Conservation (phyloP, 176 grass and related monocot species). For the Lolium rigidum region DNA sequence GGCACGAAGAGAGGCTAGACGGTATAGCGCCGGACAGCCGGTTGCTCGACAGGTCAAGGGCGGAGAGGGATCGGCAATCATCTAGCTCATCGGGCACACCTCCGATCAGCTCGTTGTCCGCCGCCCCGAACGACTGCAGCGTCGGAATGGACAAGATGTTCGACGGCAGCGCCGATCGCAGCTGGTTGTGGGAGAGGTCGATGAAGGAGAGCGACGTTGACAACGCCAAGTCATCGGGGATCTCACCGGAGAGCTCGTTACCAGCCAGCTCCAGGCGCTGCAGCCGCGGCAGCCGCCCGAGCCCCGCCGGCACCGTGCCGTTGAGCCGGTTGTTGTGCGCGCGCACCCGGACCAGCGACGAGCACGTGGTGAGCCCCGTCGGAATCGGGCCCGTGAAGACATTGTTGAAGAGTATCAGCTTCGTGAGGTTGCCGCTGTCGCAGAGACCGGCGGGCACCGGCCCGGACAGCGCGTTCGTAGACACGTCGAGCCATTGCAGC, state of each 20-base stretch:
- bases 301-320: conserved; percentile 69
- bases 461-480: conserved; percentile 82
- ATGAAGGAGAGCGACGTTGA: conserved; percentile 93
- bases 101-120: conserved; percentile 83
- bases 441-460: conserved; percentile 73
- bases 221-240: conserved; percentile 71
- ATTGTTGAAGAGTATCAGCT: conserved; percentile 97
- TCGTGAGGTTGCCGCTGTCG: conserved; percentile 76
- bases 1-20: conserved; percentile 73
- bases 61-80: conserved; percentile 69
- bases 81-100: conserved; percentile 76
- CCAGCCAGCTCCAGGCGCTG: conserved; percentile 83
- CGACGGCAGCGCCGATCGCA: conserved; percentile 68
- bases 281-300: conserved; percentile 65
- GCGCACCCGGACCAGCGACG: conserved; percentile 76
- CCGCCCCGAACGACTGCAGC: conserved; percentile 79
- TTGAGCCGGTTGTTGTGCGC: conserved; percentile 90
- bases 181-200: conserved; percentile 88
- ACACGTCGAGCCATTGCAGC: conserved; percentile 90
- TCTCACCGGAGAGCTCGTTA: conserved; percentile 81
- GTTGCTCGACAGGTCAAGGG: conserved; percentile 90
- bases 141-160: conserved; percentile 72
- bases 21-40: conserved; percentile 69
- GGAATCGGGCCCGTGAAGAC: conserved; percentile 83
- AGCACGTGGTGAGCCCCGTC: conserved; percentile 61